Percentiles rank a stretch among this genome's conserved stretches.
phyloP scores from a whole-genome alignment of 2,329 filamentous ascomycete genomes.

The Helotiales sp. region DNA sequence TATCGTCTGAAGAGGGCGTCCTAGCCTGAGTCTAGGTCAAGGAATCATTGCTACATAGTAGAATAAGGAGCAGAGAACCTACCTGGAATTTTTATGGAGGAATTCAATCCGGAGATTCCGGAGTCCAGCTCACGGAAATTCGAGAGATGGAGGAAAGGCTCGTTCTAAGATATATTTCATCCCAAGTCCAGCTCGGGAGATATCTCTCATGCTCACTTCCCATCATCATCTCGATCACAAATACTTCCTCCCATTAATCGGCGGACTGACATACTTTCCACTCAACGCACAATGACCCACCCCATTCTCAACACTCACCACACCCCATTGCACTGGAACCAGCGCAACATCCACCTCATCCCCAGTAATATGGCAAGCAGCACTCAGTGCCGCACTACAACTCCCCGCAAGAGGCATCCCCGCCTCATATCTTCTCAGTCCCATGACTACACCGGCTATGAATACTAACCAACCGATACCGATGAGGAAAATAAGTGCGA shows the following conservation, averaged over 20 bases:
- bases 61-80: too few species aligned
- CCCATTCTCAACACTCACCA: constrained; percentile 13
- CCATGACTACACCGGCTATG: constrained; percentile 14
- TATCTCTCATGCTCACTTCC: background rate
- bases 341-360: constrained; percentile 17
- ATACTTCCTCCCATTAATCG: constrained; percentile 15
- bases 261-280: constrained; percentile 20
- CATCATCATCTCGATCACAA: background rate
- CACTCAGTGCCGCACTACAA: constrained; percentile 25
- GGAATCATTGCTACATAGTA: too few species aligned
- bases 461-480: constrained; percentile 19
- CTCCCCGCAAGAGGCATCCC: constrained; percentile 23
- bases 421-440: constrained; percentile 11
- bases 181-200: background rate
- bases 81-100: too few species aligned
- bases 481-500: constrained; percentile 23
- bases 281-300: constrained; percentile 24
- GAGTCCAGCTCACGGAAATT: too few species aligned
- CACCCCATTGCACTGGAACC: constrained; percentile 20
- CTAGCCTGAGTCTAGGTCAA: too few species aligned
- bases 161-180: background rate
- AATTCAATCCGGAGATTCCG: too few species aligned
- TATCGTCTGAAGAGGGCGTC: too few species aligned
- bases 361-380: constrained; percentile 17
- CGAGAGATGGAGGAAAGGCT: too few species aligned